A percentile compares a stretch with the other conserved stretches of the same genome.
These are phyloP conservation scores for Boletus semigastroideus DNA, from an alignment of 1,284 basidiomycete genomes.

Conservation along the genomic window DNA sequence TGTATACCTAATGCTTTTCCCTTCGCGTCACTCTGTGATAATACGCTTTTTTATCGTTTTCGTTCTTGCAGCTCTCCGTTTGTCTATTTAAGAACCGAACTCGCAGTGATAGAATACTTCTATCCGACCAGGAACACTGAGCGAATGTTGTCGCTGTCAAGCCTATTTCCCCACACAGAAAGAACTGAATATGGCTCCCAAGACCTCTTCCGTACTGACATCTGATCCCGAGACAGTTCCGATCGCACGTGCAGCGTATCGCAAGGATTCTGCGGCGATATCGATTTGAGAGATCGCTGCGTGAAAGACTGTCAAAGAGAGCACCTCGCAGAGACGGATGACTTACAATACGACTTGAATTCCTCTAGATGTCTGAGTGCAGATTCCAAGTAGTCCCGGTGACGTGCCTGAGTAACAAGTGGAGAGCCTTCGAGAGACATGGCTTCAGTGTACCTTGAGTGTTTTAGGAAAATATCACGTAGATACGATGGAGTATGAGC, in stretches of 20 bases:
- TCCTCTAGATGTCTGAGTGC: conserved; percentile 65
- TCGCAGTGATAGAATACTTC: conserved; percentile 4
- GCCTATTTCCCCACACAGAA: conserved; percentile 83
- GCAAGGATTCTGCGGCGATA: conserved; percentile 79
- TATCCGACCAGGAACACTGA: background rate
- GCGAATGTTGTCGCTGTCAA: background rate
- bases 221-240: conserved; percentile 75
- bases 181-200: conserved; percentile 79
- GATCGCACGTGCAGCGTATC: conserved; percentile 80
- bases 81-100: background rate
- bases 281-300: conserved; percentile 50
- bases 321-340: conserved; percentile 24
- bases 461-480: background rate
- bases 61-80: background rate
- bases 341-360: conserved; percentile 60
- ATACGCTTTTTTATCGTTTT: background rate
- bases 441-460: conserved; percentile 18
- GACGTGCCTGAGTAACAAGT: conserved; percentile 77
- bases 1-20: conserved; percentile 8
- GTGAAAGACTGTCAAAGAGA: conserved; percentile 1
- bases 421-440: conserved; percentile 38
- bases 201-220: conserved; percentile 64
- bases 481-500: background rate
- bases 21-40: background rate
- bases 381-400: conserved; percentile 71